These are phyloP conservation scores for Caloboletus inedulis DNA, from an alignment of 1,284 basidiomycete species.

Conservation along the genomic window DNA sequence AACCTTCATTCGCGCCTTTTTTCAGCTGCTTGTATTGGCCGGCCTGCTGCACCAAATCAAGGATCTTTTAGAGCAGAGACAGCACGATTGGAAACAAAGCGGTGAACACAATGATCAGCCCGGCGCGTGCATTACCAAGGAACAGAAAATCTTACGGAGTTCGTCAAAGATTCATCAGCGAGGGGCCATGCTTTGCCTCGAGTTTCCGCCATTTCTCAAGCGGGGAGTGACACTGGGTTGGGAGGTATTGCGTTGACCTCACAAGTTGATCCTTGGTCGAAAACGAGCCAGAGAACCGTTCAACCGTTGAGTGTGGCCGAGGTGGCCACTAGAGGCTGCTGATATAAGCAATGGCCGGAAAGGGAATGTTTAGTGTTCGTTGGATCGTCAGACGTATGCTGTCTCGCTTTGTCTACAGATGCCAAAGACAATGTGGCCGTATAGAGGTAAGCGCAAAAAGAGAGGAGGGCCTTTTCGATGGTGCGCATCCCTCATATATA, in stretches of 20 bases:
- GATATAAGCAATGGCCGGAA: slow-evolving; percentile 17
- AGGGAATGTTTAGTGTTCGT: slow-evolving; percentile 9
- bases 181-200: slow-evolving; percentile 90
- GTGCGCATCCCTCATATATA: background rate
- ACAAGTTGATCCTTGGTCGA: slow-evolving; percentile 76
- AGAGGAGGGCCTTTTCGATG: background rate
- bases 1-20: slow-evolving; percentile 96
- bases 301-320: background rate
- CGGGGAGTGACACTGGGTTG: slow-evolving; percentile 1
- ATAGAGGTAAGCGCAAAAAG: background rate
- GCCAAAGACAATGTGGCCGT: background rate
- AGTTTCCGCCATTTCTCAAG: slow-evolving; percentile 51
- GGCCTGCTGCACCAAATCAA: slow-evolving; percentile 88
- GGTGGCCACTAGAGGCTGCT: background rate
- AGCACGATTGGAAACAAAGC: slow-evolving; percentile 1
- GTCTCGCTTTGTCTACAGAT: background rate
- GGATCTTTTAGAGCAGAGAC: slow-evolving; percentile 52
- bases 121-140: background rate
- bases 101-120: background rate
- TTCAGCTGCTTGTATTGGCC: slow-evolving; percentile 95
- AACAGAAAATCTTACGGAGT: slow-evolving; percentile 65
- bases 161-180: slow-evolving; percentile 87
- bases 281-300: background rate
- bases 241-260: slow-evolving; percentile 51
- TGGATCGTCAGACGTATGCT: background rate